Evolutionary conservation across 106 monocot genomes (phyloP), one percentile per base, ranked within the genome.

Genomic region (Apostasia ramifera): DNA sequence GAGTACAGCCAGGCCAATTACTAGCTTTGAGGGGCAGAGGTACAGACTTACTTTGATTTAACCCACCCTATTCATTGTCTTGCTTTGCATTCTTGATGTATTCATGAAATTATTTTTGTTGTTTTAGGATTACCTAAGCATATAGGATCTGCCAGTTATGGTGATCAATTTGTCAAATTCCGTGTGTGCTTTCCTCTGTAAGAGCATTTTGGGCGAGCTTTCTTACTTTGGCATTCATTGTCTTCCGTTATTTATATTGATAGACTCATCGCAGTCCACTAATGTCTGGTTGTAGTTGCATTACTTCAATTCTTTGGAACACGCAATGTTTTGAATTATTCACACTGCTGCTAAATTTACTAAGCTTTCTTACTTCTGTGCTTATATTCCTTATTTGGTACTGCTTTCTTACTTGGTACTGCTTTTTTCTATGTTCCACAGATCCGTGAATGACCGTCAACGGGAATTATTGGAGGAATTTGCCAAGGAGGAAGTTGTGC

Each of bases 381-480:
- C 8, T 8, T 6, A 51, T 8, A 51, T 6, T 51, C 51, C 5
- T 51, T 51, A 51, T 51, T 8, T 51, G 51, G 6, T 2, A 51
- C 26, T 65, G 46, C 26, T 68, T 51, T 39, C 5, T 51, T 51
- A 51, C 4, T 8, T 51, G 51, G 6, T 2, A 51, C 26, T 65
- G 46, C 26, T 68, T 51, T 39, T 40, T 4, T 68, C 8, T 41
- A 41, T 68, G 38, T 40, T 47, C 60, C 78, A 46, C 56, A 95
- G 98, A 67, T 76, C 77, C 38, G 83, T 99, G 40, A 99, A 81
- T 79, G 85, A 90, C 52, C 89, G 87, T 10, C 98, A 99, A 65
- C 74, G 85, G 50, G 73, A 73, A 61, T 47, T 99, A n/a, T 66
- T 99, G 80, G 98, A 99, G 77, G 98, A 99, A 75, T 93, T 93